Percentiles rank a stretch among this genome's conserved stretches.
phyloP scores from a whole-genome alignment of 371 early-diverging fungal genomes.

The Mortierella sp. region DNA sequence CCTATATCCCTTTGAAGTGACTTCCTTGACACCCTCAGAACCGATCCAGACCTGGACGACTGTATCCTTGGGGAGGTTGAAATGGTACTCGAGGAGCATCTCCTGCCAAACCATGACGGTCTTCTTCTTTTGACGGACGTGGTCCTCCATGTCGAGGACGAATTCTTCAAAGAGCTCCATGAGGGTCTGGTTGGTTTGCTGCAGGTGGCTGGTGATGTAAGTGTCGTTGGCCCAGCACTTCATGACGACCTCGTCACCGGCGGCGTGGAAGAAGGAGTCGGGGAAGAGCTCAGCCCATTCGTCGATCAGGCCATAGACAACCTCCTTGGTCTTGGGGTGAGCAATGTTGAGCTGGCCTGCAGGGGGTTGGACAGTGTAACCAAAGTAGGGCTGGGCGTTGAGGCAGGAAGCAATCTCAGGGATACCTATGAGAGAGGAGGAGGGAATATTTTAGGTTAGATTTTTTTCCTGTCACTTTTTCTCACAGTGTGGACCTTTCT shows the following conservation, averaged over 20 bases:
- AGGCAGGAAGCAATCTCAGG: conserved; percentile 63
- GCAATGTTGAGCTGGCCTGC: conserved; percentile 79
- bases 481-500: background rate
- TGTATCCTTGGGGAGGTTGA: conserved; percentile 60
- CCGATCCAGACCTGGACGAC: conserved; percentile 72
- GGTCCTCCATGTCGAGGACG: conserved; percentile 39
- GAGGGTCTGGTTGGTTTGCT: conserved; percentile 33
- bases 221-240: conserved; percentile 68
- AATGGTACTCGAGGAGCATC: conserved; percentile 63
- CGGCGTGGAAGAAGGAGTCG: conserved; percentile 77
- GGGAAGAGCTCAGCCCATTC: conserved; percentile 73
- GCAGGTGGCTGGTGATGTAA: conserved; percentile 34
- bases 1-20: conserved; percentile 64
- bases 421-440: conserved; percentile 16
- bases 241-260: conserved; percentile 82
- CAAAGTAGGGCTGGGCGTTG: conserved; percentile 43
- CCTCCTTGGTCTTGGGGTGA: conserved; percentile 64
- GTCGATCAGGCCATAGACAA: conserved; percentile 71
- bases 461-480: background rate
- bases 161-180: conserved; percentile 55
- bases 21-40: conserved; percentile 61
- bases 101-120: conserved; percentile 71
- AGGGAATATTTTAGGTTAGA: background rate
- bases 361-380: conserved; percentile 74
- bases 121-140: conserved; percentile 59